Conservation (phyloP, 805 yeast species). For the Kodamaea kaohsiungensis region DNA sequence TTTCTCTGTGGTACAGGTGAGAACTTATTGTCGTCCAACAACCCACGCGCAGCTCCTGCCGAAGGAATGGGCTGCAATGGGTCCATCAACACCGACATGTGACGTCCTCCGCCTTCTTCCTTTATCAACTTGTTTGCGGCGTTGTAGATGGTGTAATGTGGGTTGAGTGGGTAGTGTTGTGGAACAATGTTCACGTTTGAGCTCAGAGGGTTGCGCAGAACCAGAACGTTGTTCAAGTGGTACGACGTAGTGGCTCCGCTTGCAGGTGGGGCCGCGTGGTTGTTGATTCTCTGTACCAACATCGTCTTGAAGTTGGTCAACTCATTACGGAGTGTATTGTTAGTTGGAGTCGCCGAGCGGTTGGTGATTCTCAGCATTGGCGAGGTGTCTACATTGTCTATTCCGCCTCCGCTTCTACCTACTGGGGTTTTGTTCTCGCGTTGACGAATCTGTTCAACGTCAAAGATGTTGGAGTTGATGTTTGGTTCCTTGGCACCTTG, state of each 20-base stretch:
- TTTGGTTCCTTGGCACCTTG: slow-evolving; percentile 8
- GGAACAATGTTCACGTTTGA: slow-evolving; percentile 29
- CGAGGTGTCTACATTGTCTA: slow-evolving; percentile 14
- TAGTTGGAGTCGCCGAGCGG: slow-evolving; percentile 3
- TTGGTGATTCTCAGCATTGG: slow-evolving; percentile 14
- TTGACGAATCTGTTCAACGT: slow-evolving; percentile 19
- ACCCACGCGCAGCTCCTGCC: slow-evolving; percentile 6
- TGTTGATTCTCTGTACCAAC: slow-evolving; percentile 11
- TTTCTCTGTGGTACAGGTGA: slow-evolving; percentile 4
- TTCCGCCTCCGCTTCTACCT: slow-evolving; percentile 4
- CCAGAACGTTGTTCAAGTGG: slow-evolving; percentile 11
- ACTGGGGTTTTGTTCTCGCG: slow-evolving; percentile 28
- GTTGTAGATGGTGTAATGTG: slow-evolving; percentile 33
- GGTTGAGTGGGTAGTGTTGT: slow-evolving; percentile 37
- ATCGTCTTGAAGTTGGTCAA: slow-evolving; percentile 11
- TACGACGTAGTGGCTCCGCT: slow-evolving; percentile 6
- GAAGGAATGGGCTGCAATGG: slow-evolving; percentile 35
- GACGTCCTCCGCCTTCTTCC: slow-evolving; percentile 23
- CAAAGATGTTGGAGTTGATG: slow-evolving; percentile 12
- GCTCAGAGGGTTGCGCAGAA: slow-evolving; percentile 16
- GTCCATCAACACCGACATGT: slow-evolving; percentile 42
- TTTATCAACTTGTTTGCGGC: slow-evolving; percentile 12
- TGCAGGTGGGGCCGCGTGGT: background rate
- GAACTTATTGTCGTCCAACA: slow-evolving; percentile 4
- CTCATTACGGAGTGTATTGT: slow-evolving; percentile 6